A percentile compares a stretch with the other conserved stretches of the same genome.
Conservation (phyloP, 805 yeast genomes). For the Lachancea thermotolerans region DNA sequence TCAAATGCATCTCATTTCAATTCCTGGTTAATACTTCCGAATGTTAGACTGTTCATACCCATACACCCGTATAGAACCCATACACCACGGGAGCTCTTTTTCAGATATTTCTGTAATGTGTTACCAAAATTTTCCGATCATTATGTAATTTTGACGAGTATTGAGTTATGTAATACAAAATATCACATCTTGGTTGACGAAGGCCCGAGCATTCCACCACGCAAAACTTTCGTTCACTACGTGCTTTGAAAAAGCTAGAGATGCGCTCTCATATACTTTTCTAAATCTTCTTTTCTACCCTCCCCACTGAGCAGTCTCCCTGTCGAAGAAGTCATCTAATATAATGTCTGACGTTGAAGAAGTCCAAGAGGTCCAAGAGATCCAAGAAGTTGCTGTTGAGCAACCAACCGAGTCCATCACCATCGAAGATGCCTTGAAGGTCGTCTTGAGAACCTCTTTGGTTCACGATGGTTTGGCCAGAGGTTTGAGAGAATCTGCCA, state of each 20-base stretch:
- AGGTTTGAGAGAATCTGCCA: constrained; percentile 99
- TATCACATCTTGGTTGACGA: too few species aligned
- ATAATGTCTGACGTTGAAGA: constrained; percentile 90
- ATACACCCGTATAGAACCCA: not conserved
- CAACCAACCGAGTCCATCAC: constrained; percentile 85
- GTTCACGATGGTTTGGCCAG: constrained; percentile 99
- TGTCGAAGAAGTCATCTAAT: constrained; percentile 67
- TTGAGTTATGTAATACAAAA: too few species aligned
- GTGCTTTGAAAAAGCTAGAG: not conserved
- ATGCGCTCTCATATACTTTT: not conserved
- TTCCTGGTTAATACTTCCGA: too few species aligned
- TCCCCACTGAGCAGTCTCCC: constrained; percentile 54
- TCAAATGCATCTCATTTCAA: too few species aligned
- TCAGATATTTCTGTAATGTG: too few species aligned
- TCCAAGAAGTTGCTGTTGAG: constrained; percentile 70
- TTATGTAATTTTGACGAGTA: too few species aligned
- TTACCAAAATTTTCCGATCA: too few species aligned
- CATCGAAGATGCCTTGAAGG: constrained; percentile 97
- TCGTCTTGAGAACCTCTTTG: constrained; percentile 95
- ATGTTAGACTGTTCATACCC: not conserved
- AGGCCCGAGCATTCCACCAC: not conserved
- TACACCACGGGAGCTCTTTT: not conserved
- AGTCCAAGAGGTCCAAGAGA: constrained; percentile 83
- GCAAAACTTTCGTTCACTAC: not conserved
- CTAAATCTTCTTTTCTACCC: constrained; percentile 1